These are phyloP conservation scores for Xylaria sp. DNA, from an alignment of 2,329 filamentous ascomycete species.

Conservation along the genomic window DNA sequence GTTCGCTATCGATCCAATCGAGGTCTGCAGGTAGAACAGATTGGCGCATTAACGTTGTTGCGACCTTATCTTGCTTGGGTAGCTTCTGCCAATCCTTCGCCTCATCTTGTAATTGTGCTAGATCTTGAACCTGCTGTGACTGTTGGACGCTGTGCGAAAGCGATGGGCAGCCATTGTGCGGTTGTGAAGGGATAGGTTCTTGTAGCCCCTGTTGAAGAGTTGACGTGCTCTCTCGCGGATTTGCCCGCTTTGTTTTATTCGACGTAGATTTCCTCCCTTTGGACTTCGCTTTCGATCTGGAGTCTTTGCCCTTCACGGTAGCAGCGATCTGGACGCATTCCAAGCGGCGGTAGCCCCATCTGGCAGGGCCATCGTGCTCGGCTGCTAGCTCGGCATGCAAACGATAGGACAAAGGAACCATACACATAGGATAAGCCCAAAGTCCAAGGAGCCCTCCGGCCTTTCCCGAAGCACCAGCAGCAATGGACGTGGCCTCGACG, in stretches of 20 bases:
- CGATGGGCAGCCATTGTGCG: not conserved
- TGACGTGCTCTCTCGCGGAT: slow-evolving; percentile 43
- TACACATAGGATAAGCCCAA: slow-evolving; percentile 87
- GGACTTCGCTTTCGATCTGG: slow-evolving; percentile 28
- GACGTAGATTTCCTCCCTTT: slow-evolving; percentile 44
- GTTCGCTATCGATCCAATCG: slow-evolving; percentile 81
- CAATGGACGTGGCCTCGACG: slow-evolving; percentile 85
- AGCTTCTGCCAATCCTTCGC: slow-evolving; percentile 68
- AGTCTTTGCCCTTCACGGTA: slow-evolving; percentile 47
- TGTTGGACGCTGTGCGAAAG: slow-evolving; percentile 12
- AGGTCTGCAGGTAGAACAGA: slow-evolving; percentile 78
- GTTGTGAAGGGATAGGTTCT: slow-evolving; percentile 1
- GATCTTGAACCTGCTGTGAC: slow-evolving; percentile 35
- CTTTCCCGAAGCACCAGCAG: slow-evolving; percentile 93
- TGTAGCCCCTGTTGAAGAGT: slow-evolving; percentile 11
- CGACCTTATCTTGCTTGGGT: slow-evolving; percentile 66
- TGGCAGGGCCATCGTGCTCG: slow-evolving; percentile 78
- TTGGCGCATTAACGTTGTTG: slow-evolving; percentile 59
- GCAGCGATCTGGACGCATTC: slow-evolving; percentile 72
- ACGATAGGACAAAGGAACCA: slow-evolving; percentile 86
- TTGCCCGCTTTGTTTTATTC: slow-evolving; percentile 44
- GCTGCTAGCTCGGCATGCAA: slow-evolving; percentile 86
- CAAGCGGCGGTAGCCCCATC: slow-evolving; percentile 88
- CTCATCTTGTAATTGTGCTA: slow-evolving; percentile 35
- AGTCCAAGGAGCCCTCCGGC: slow-evolving; percentile 89